A percentile compares a stretch with the other conserved stretches of the same genome.
phyloP scores from a whole-genome alignment of 106 monocot genomes.

The Allium fistulosum region DNA sequence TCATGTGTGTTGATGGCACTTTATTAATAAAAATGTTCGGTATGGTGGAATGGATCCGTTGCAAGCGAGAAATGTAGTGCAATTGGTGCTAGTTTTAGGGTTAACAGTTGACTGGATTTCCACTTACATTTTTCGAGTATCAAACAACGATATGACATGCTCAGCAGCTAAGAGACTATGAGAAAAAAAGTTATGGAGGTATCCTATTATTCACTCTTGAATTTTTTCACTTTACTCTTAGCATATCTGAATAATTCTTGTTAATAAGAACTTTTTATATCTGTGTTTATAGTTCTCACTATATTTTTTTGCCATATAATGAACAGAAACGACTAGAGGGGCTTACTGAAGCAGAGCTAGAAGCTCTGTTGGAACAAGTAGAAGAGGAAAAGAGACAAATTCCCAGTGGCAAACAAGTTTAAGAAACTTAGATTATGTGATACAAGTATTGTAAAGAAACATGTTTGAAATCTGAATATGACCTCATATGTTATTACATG shows the following conservation, averaged over 20 bases:
- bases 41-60: constrained; percentile 80
- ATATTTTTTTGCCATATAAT: background rate
- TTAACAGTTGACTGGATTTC: constrained; percentile 93
- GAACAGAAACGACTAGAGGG: constrained; percentile 76
- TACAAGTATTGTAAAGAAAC: too few relatives aligned
- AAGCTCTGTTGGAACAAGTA: constrained; percentile 81
- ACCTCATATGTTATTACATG: too few relatives aligned
- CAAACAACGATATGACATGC: constrained; percentile 97
- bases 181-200: constrained; percentile 98
- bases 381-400: constrained; percentile 74
- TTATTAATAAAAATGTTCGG: constrained; percentile 17
- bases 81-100: constrained; percentile 79
- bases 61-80: constrained; percentile 88
- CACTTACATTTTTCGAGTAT: constrained; percentile 89
- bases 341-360: constrained; percentile 67
- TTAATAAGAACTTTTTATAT: background rate
- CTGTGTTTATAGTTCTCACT: background rate
- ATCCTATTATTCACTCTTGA: background rate
- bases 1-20: too few relatives aligned
- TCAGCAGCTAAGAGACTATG: constrained; percentile 83
- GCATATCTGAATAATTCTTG: background rate
- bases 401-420: constrained; percentile 8
- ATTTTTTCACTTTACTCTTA: background rate
- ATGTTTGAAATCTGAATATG: too few relatives aligned
- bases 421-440: background rate